Base-by-base conservation (phyloP, 2,329 filamentous ascomycete species). In the Ceratocystis cacaofunesta region DNA sequence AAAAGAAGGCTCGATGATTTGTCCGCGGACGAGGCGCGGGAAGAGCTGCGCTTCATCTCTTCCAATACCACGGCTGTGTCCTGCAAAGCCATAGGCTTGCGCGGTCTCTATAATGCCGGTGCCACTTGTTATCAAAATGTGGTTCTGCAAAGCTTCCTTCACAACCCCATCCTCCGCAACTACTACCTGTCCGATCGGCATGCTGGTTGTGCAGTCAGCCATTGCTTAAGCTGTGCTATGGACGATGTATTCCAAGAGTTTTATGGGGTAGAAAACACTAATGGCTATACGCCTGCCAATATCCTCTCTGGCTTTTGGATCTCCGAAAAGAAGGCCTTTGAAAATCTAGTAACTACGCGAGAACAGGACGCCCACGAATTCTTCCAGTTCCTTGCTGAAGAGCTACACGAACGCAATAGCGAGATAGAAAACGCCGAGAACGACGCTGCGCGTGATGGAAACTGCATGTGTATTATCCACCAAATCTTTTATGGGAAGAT, bases 101-200 rank as follows among this genome's bases (percentile, higher is more conserved):
- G 94, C 44, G 92, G 92, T 41, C 87, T 99, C 68, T 96, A 95
- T 76, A 99, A 97, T 72, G 92, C 96, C 74, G 94, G 92, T n/a
- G 91, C 95, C 67, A 97, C 94, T 10, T 99, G 92, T 78, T 99
- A 96, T 76, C 92, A 97, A 81, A 95, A 94, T 71, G 92, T 96
- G 36, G 91, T 97, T 61, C 80, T 99, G 17, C 94, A 97, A 74
- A 91, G 88, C 66, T 85, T 99, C 70, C 83, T 97, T 65, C 92
- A 96, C 77, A 96, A 97, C 72, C 92, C 92, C 0, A 82, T 96
- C 57, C 82, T 99, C 36, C 86, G 90, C 67, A 92, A 92, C 70
- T 97, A 90, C 75, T 97, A 96, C 74, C 85, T 99, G 5, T 87
- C 88, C 50, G 92, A 96, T 73, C 90, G 92, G 0, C 92, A 99